Base-by-base conservation (phyloP, 1,284 basidiomycete species). In the Leccinum angustisporum region DNA sequence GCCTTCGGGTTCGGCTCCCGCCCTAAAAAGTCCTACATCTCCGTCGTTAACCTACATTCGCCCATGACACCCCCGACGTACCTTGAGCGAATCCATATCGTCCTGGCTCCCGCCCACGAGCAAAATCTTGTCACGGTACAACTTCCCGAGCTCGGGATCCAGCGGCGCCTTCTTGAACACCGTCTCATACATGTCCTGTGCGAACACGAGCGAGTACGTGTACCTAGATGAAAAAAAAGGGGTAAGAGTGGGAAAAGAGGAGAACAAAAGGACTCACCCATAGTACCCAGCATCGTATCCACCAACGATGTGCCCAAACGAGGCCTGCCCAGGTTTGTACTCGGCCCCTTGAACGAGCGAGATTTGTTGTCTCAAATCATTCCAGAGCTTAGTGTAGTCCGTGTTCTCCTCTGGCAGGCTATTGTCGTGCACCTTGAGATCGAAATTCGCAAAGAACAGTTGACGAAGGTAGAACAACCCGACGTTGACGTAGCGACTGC, bases 381-480 rank as follows among this genome's bases (percentile, higher is more conserved):
- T 89, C 91, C 91, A 94, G 7, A 94, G 77, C 58, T 79, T 74
- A 16, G 90, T 92, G 70, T 89, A 89, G 67, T 94, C 88, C 13
- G 81, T 56, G 33, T 58, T 50, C 25, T 52, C 61, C 30, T 67
- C 58, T 16, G 8, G 16, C 76, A 59, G 40, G 84, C 87, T 83
- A 76, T 88, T 80, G 68, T 87, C 88, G 71, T 93, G 91, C 4
- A 92, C 86, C 67, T 84, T 84, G 68, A 92, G 60, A 61, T 92
- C 91, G 68, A 87, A 93, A 67, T 85, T 88, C 66, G 88, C 91
- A 67, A 92, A 92, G 81, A 92, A 93, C 11, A 93, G 78, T 70
- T 94, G 69, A 25, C 90, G 86, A 16, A 94, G 82, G 75, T 91
- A 91, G 76, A 86, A 90, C 34, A 94, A 73, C 1, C 91, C 92